Conservation (phyloP, 2,329 filamentous ascomycete species). For the Alternaria novae-zelandiae region DNA sequence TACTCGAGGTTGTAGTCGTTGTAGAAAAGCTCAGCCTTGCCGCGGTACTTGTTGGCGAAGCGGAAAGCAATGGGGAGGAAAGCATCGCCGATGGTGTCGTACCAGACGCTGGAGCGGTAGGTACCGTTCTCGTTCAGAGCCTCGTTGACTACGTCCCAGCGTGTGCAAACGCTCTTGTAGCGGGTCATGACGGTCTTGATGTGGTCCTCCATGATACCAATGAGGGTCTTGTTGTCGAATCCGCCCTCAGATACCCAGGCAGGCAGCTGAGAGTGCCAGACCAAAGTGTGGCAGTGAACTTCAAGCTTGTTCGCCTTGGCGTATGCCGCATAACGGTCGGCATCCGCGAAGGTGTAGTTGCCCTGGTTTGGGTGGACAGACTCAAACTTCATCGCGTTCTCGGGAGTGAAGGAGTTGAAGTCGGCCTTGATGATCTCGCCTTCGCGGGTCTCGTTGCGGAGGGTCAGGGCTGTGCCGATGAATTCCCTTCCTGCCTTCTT, state of each 20-base stretch:
- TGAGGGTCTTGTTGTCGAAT: conserved; percentile 50
- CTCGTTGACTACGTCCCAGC: conserved; percentile 52
- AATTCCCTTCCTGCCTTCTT: conserved; percentile 28
- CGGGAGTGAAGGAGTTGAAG: conserved; percentile 39
- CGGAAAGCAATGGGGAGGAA: conserved; percentile 56
- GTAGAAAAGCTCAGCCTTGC: conserved; percentile 58
- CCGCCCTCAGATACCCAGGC: conserved; percentile 47
- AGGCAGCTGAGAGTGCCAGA: conserved; percentile 53
- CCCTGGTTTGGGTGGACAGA: conserved; percentile 45
- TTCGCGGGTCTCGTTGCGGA: conserved; percentile 33
- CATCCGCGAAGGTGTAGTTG: conserved; percentile 48
- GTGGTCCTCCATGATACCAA: conserved; percentile 51
- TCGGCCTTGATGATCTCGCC: conserved; percentile 32
- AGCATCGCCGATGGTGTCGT: conserved; percentile 52
- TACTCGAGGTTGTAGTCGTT: conserved; percentile 71
- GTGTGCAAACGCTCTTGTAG: conserved; percentile 49
- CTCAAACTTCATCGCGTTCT: conserved; percentile 45
- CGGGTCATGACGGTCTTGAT: conserved; percentile 48
- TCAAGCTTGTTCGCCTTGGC: conserved; percentile 45
- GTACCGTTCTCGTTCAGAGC: conserved; percentile 50
- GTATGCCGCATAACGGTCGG: conserved; percentile 44
- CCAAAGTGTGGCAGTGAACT: conserved; percentile 50
- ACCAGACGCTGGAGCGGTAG: conserved; percentile 52
- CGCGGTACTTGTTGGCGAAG: conserved; percentile 48
- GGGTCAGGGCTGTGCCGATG: conserved; percentile 35